Base-by-base conservation (phyloP, 345 rosid species). In the Noccaea caerulescens region DNA sequence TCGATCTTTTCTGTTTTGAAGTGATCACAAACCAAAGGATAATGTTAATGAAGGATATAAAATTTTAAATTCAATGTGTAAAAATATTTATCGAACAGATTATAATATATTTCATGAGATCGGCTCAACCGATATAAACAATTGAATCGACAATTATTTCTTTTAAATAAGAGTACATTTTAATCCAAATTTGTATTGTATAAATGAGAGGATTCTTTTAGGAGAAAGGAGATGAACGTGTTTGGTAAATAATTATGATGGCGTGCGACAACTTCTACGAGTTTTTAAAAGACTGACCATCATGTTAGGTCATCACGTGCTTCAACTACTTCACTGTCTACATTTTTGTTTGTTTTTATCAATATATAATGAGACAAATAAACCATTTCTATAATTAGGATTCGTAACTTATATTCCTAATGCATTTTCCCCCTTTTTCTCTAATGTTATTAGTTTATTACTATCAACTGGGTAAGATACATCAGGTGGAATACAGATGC, bases 321-420 rank as follows among this genome's bases (percentile, higher is more conserved):
- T 60, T 61, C 75, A 71, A 60, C 75, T 14, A 61, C 75, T 51
- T 41, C 20, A 1, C 42, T 71, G 75, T 70, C 75, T 69, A 6
- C 18, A 32, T 32, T 55, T 67, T 27, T 27, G 1, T 20, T 20
- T 20, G 2, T 20, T 27, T 27, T 27, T 27, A 25, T 27, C 30
- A 27, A 27, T 27, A 27, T 27, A 27, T 33, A 33, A 33, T 33
- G 36, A 33, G 36, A 33, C 36, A 33, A 33, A 33, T 33, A 33
- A 33, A 4, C 7, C 7, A 33, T 5, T 4, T 4, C 6, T 33
- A 0, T 33, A 3, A 33, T 33, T 33, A 33, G 36, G 36, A 33
- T 33, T 4, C 6, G 6, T 33, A 33, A 33, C 7, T 33, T 4
- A 3, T 33, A 33, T 33, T 20, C 36, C 4, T 33, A 33, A 27